These are phyloP conservation scores for Neurospora tetrasperma DNA, from an alignment of 495 filamentous ascomycete species.

Conservation along the genomic window DNA sequence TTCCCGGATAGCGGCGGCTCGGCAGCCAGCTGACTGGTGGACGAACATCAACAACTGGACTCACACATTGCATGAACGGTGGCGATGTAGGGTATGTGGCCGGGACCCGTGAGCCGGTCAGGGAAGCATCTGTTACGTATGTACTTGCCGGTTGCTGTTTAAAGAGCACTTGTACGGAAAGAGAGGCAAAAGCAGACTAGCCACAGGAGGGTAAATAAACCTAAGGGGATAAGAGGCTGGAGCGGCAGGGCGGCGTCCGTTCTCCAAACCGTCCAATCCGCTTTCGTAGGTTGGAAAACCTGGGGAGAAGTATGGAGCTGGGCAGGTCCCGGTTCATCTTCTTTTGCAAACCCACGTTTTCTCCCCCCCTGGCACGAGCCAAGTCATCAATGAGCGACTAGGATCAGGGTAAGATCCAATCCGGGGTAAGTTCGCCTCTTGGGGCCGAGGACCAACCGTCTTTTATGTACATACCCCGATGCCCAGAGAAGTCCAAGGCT, in stretches of 20 bases:
- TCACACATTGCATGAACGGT: neutral
- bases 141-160: neutral
- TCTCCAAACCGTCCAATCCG: no score
- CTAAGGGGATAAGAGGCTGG: neutral
- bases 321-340: no score
- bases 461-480: no score
- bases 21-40: neutral
- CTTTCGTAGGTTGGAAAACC: no score
- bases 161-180: neutral
- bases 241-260: neutral
- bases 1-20: neutral
- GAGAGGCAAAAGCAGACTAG: neutral
- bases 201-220: neutral
- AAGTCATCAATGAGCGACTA: no score
- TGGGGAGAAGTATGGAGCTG: no score
- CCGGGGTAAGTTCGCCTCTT: no score
- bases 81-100: neutral
- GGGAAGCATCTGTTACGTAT: neutral
- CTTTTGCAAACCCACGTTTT: no score
- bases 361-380: no score
- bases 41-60: neutral
- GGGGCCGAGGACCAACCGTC: no score
- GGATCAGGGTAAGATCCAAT: no score
- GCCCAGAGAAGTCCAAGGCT: neutral
- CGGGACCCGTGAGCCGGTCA: neutral